Conservation (phyloP, 2,329 filamentous ascomycete genomes). For the Trichoderma breve region DNA sequence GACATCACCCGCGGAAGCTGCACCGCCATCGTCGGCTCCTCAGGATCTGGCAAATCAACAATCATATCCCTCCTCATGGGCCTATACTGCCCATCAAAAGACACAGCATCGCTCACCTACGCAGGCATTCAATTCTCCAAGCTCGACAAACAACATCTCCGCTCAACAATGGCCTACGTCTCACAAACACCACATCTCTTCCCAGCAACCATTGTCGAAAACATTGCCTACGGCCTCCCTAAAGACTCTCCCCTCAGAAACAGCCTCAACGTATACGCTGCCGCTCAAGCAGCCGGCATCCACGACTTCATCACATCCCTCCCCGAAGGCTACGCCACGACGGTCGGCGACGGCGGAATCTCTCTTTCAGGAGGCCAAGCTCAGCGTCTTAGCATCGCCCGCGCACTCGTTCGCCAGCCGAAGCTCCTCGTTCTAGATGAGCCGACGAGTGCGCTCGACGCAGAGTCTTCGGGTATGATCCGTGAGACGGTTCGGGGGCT, state of each 20-base stretch:
- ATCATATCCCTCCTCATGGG: constrained; percentile 71
- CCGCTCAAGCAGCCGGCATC: constrained; percentile 62
- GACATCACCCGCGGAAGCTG: constrained; percentile 61
- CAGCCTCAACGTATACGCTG: constrained; percentile 44
- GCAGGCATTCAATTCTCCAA: constrained; percentile 54
- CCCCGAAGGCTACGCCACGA: constrained; percentile 57
- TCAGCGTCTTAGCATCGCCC: constrained; percentile 77
- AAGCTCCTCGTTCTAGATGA: constrained; percentile 80
- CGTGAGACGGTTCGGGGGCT: constrained; percentile 60
- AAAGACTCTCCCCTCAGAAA: constrained; percentile 51
- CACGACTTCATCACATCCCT: constrained; percentile 75
- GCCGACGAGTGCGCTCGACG: constrained; percentile 78
- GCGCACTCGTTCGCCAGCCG: constrained; percentile 71
- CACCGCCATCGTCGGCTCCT: constrained; percentile 77
- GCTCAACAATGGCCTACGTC: constrained; percentile 64
- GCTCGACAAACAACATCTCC: constrained; percentile 60
- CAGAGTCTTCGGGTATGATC: constrained; percentile 62
- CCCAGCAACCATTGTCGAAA: constrained; percentile 53
- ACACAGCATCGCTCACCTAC: constrained; percentile 50
- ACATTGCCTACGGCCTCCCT: constrained; percentile 77
- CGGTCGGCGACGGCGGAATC: constrained; percentile 74
- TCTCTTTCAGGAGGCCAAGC: constrained; percentile 77
- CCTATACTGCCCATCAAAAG: constrained; percentile 55
- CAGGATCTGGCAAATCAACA: constrained; percentile 90
- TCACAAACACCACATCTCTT: constrained; percentile 74